Evolutionary conservation across 2,329 filamentous ascomycete genomes (phyloP), one percentile per base, ranked within the genome.

Genomic region (Aspergillus vadensis): DNA sequence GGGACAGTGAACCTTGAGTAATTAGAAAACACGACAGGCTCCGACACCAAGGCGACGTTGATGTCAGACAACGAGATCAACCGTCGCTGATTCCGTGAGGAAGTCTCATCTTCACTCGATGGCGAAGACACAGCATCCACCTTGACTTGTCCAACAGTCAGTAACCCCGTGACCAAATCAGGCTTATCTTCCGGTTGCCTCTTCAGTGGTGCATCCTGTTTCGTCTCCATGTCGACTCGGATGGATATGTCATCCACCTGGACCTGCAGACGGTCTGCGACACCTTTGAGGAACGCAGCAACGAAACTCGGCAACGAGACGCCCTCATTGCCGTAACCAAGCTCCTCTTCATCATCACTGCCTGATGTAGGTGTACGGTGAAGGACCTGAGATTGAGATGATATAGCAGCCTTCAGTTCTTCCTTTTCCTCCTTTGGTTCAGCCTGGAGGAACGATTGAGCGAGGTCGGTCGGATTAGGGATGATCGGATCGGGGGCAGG

Each of bases 231-330:
- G 53, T 83, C 81, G n/a, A 86, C 67, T 55, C 79, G 79, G 57
- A 86, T 67, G 32, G 80, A 76, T 50, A 88, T 77, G 63, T 86
- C 77, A 49, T 76, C 80, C 39, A 87, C 74, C 19, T 76, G 79
- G 38, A 88, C 73, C 64, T 84, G 80, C 53, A 87, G 73, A 32
- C 85, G 80, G 68, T 88, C 85, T 48, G 81, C 74, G 19, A 87
- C 79, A 10, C 85, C 85, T 68, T 85, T 83, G 17, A 88, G 70
- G 57, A 86, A 85, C n/a, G 77, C 82, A 17, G 84, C 81, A 47
- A 88, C 71, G 60, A 88, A 86, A n/a, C 77, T 79, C 21, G 86
- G 86, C 15, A 88, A 72, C 5, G 83, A 83, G 12, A 86, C 71
- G 2, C 80, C 79, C 44, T 81, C 81, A 15, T 82, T 83, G 8